These are phyloP conservation scores for Fomitopsis palustris DNA, from an alignment of 1,284 basidiomycete species.

Conservation along the genomic window DNA sequence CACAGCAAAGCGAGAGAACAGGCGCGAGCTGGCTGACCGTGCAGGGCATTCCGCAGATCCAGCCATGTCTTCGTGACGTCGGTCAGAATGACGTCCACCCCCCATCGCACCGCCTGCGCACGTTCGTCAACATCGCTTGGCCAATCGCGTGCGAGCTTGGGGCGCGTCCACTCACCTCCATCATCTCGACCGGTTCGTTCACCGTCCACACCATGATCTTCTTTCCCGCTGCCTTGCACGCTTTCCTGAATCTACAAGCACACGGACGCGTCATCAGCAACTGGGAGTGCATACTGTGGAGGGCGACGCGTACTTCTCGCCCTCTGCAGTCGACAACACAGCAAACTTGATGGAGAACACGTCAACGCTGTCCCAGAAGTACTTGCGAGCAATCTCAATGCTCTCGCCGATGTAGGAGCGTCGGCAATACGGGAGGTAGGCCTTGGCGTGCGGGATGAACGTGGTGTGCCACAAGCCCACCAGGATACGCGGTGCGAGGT, in stretches of 20 bases:
- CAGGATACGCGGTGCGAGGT: constrained; percentile 86
- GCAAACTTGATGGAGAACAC: constrained; percentile 88
- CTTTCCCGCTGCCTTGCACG: constrained; percentile 82
- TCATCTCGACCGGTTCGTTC: constrained; percentile 89
- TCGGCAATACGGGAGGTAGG: constrained; percentile 77
- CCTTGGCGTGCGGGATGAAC: constrained; percentile 78
- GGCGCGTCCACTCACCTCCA: constrained; percentile 59
- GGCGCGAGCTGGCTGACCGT: constrained; percentile 40
- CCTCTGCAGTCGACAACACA: constrained; percentile 71
- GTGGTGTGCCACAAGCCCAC: constrained; percentile 92
- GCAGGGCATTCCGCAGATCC: constrained; percentile 63
- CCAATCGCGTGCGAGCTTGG: background rate
- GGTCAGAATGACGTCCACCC: constrained; percentile 85
- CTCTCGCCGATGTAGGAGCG: constrained; percentile 85
- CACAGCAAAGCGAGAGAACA: constrained; percentile 2
- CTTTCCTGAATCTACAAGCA: constrained; percentile 62
- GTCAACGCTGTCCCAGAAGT: constrained; percentile 90
- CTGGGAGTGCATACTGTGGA: background rate
- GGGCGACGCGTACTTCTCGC: constrained; percentile 49
- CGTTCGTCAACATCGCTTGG: constrained; percentile 8
- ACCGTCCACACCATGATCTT: constrained; percentile 96
- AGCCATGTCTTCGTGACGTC: constrained; percentile 82
- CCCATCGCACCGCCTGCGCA: constrained; percentile 82
- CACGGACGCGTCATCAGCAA: background rate
- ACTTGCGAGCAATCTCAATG: constrained; percentile 67